Conservation (phyloP, 202 grass and related monocot species). For the Hordeum pubiflorum region DNA sequence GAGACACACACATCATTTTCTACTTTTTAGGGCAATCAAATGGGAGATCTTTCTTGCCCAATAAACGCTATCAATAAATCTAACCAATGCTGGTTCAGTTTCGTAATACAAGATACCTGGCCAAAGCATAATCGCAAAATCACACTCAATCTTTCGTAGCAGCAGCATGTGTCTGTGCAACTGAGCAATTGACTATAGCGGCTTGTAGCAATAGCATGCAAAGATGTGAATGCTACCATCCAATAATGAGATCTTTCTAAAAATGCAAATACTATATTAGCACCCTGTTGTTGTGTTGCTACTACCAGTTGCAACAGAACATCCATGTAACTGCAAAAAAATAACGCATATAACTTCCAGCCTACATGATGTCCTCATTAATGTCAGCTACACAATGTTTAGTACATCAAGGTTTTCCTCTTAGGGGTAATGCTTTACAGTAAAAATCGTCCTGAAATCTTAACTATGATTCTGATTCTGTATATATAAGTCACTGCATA, state of each 20-base stretch:
- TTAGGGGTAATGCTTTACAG: not conserved
- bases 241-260: not conserved
- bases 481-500: not conserved
- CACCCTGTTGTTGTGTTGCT: not conserved
- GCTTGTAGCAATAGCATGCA: not conserved
- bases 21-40: not conserved
- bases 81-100: not conserved
- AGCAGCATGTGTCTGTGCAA: not conserved
- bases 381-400: not conserved
- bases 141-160: not conserved
- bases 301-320: conserved; percentile 9
- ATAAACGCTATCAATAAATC: not conserved
- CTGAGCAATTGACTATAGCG: not conserved
- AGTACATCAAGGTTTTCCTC: conserved; percentile 17
- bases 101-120: not conserved
- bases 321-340: not conserved
- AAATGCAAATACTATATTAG: not conserved
- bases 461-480: conserved; percentile 10
- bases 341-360: not conserved
- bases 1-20: not conserved
- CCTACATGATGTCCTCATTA: not conserved
- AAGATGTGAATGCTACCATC: conserved; percentile 2
- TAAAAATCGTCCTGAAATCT: not conserved
- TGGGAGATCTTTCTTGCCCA: not conserved
- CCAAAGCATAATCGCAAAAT: not conserved